Evolutionary conservation across 306 rosid genomes (phyloP), one percentile per base, ranked within the genome.

Genomic region (Vigna mungo): DNA sequence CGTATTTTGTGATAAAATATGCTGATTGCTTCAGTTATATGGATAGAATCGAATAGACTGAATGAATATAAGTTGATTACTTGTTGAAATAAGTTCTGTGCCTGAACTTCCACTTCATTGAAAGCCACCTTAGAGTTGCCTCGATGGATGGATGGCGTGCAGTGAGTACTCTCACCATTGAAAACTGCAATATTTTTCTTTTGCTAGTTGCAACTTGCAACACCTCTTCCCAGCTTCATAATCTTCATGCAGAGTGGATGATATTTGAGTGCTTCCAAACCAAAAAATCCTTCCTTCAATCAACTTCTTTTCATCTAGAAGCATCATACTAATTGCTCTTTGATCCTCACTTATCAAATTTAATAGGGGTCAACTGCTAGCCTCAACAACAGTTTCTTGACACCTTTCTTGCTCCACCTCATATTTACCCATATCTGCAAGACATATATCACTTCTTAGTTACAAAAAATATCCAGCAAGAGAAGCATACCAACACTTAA

Each of bases 211-310:
- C 16, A 44, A 39, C 44, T n/a, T 52, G 58, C 68, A 62, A 15
- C 23, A n/a, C 23, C 68, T 62, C 46, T 62, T 62, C 14, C 18
- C 68, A 15, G 68, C 47, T 62, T 62, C 47, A 62, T n/a, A n/a
- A 36, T 62, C 68, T 36, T 62, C 47, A 36, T 16, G 47, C 15
- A 15, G 47, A 62, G 47, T 62, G 16, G 23, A n/a, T 62, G 68
- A 7, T 34, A n/a, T 62, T 34, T 32, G 46, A 16, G 68, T 32
- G 21, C 67, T 44, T 13, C 23, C 23, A 21, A 60, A 61, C 41
- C 65, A 21, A 21, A 27, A 59, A 11, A 59, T 27, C 21, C 9
- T 7, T 44, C n/a, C 16, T 62, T 36, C 47, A 62, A 61, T 62
- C 68, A 17, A 62, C 47, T 21, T 36, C 15, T 34, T 62, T 62